phyloP scores from a whole-genome alignment of 2,329 filamentous ascomycete species.

The Trichoderma arundinaceum region DNA sequence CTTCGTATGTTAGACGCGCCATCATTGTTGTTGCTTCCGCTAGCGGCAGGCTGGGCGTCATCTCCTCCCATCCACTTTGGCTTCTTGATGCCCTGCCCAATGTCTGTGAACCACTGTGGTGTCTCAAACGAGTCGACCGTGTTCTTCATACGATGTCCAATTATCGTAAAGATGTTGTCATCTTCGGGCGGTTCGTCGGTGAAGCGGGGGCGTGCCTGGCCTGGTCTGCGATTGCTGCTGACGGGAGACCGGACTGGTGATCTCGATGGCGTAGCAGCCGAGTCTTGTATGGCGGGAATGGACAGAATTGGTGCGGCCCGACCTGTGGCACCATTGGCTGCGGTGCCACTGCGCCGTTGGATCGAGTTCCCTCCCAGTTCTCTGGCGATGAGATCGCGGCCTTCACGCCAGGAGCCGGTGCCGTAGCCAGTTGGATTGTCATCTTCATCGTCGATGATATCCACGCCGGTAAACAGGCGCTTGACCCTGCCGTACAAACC shows the following conservation, averaged over 20 bases:
- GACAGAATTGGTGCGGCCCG: slow-evolving; percentile 53
- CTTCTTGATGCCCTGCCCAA: slow-evolving; percentile 71
- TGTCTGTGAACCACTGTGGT: slow-evolving; percentile 80
- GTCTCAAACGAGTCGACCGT: slow-evolving; percentile 84
- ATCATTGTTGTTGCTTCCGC: slow-evolving; percentile 47
- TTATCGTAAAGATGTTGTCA: slow-evolving; percentile 81
- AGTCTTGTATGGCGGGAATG: slow-evolving; percentile 50
- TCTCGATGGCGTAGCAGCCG: slow-evolving; percentile 44
- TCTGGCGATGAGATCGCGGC: slow-evolving; percentile 85
- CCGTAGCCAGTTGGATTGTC: slow-evolving; percentile 70
- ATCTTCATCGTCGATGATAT: slow-evolving; percentile 76
- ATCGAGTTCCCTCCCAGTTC: slow-evolving; percentile 73
- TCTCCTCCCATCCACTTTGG: slow-evolving; percentile 81
- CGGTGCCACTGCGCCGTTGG: slow-evolving; percentile 55
- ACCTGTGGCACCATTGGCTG: slow-evolving; percentile 44
- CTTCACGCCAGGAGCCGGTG: slow-evolving; percentile 87
- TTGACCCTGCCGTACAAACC: slow-evolving; percentile 85
- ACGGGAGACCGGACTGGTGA: slow-evolving; percentile 49
- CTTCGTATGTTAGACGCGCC: slow-evolving; percentile 55
- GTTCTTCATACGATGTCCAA: slow-evolving; percentile 87
- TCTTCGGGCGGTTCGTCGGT: slow-evolving; percentile 67
- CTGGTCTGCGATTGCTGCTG: slow-evolving; percentile 39
- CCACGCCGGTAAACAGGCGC: slow-evolving; percentile 76
- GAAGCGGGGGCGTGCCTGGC: slow-evolving; percentile 39
- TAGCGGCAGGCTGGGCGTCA: slow-evolving; percentile 43